Evolutionary conservation across 2,329 filamentous ascomycete species (phyloP), one percentile per base, ranked within the genome.

Genomic region (Helicocarpus griseus): DNA sequence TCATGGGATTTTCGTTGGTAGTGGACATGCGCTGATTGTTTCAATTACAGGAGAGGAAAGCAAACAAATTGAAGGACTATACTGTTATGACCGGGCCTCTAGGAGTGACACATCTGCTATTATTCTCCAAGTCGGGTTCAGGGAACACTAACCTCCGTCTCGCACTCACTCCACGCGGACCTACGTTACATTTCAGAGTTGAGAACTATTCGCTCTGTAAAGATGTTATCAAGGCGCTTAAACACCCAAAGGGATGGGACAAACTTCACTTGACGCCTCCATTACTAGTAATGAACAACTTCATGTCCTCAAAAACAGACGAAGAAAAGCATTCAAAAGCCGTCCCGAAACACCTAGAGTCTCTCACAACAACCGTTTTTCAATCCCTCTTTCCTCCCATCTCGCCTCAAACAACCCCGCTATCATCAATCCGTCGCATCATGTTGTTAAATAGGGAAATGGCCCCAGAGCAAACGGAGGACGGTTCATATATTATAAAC

Each of bases 241-340:
- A 86, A 68, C 86, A 89, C 60, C 89, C 91, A 7, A 82, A 83
- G 64, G 86, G 84, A 45, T 85, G 85, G 45, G 88, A 86, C 56
- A 91, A 91, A 66, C 89, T 95, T 67, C 95, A 88, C 62, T 77
- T 86, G 52, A 89, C 83, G 40, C 83, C 93, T 5, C 93, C 93
- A 56, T 72, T 97, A 71, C 79, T 98, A 41, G 93, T 98, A 58
- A 97, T 98, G 93, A 98, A 98, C 73, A 96, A 95, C 69, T 95
- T 98, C 69, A 80, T 81, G 36, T 85, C 83, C 3, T 78, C 85
- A 26, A 75, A 76, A 56, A 68, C 70, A 47, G 65, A 71, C 51
- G 66, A 73, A 54, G 79, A 82, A 52, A 70, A 79, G 28, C 78
- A 77, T 52, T 62, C 63, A 14, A 79, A 82, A 21, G 82, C 85